phyloP scores from a whole-genome alignment of 1,284 basidiomycete genomes.

The Fistulina hepatica region DNA sequence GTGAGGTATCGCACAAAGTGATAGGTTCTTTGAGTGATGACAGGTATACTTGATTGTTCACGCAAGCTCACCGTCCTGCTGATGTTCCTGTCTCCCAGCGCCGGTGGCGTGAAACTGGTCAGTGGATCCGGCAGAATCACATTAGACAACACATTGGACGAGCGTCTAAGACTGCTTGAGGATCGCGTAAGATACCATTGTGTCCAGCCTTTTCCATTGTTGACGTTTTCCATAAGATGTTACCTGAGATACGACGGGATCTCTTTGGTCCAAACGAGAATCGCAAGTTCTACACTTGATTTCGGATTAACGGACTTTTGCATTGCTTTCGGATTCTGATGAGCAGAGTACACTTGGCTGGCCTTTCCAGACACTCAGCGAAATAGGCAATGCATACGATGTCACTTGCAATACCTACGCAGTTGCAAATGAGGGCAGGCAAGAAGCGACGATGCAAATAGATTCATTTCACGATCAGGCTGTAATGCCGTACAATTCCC shows the following conservation, averaged over 20 bases:
- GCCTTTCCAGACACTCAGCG: too few relatives aligned
- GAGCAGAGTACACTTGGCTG: too few relatives aligned
- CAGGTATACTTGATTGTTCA: slow-evolving; percentile 30
- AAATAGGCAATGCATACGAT: too few relatives aligned
- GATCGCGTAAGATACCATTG: slow-evolving; percentile 57
- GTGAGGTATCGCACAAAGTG: slow-evolving; percentile 51
- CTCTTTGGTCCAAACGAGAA: slow-evolving; percentile 71
- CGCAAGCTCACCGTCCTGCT: slow-evolving; percentile 1
- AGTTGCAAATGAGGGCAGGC: too few relatives aligned
- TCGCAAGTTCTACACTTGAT: slow-evolving; percentile 58
- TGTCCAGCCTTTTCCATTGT: neutral
- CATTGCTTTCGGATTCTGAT: too few relatives aligned
- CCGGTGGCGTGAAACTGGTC: slow-evolving; percentile 75
- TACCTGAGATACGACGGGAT: slow-evolving; percentile 69
- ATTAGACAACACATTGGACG: slow-evolving; percentile 87
- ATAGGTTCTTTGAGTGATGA: slow-evolving; percentile 64
- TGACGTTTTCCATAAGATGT: slow-evolving; percentile 43
- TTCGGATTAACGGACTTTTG: too few relatives aligned
- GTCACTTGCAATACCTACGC: too few relatives aligned
- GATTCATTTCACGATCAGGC: too few relatives aligned
- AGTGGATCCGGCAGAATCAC: slow-evolving; percentile 70
- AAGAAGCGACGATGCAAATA: too few relatives aligned
- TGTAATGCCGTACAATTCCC: too few relatives aligned
- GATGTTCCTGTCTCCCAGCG: slow-evolving; percentile 43
- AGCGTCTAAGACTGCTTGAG: slow-evolving; percentile 77